These are phyloP conservation scores for Alternaria panax DNA, from an alignment of 2,329 filamentous ascomycete genomes.

Conservation along the genomic window DNA sequence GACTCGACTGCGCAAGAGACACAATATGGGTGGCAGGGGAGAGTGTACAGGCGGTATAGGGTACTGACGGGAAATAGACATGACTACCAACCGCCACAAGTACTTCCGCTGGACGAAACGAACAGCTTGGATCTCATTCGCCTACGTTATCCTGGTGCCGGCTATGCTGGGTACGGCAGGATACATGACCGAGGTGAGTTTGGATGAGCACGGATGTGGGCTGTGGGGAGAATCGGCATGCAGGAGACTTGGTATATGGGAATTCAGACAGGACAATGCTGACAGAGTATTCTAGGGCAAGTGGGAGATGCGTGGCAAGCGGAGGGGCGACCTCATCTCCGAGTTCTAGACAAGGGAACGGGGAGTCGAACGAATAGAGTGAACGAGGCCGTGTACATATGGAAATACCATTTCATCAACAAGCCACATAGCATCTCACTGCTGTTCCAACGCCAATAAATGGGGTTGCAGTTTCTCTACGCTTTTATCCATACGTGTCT, in stretches of 20 bases:
- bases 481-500: neutral
- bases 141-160: conserved; percentile 79
- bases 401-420: conserved; percentile 8
- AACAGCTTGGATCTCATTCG: conserved; percentile 80
- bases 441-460: neutral
- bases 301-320: conserved; percentile 84
- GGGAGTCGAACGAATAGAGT: neutral
- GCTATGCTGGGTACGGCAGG: conserved; percentile 72
- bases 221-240: conserved; percentile 5
- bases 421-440: neutral
- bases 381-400: conserved; percentile 21
- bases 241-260: conserved; percentile 13
- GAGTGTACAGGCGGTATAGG: neutral
- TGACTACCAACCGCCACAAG: conserved; percentile 84
- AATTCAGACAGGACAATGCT: neutral
- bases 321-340: conserved; percentile 80
- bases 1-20: neutral
- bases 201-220: neutral
- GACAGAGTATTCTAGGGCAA: conserved; percentile 70
- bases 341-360: conserved; percentile 69
- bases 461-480: neutral
- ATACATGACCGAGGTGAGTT: conserved; percentile 87
- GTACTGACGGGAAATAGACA: conserved; percentile 63
- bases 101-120: conserved; percentile 94
- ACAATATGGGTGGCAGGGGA: neutral